Conservation (phyloP, 129 eudicot species). For the Scalesia atractyloides region DNA sequence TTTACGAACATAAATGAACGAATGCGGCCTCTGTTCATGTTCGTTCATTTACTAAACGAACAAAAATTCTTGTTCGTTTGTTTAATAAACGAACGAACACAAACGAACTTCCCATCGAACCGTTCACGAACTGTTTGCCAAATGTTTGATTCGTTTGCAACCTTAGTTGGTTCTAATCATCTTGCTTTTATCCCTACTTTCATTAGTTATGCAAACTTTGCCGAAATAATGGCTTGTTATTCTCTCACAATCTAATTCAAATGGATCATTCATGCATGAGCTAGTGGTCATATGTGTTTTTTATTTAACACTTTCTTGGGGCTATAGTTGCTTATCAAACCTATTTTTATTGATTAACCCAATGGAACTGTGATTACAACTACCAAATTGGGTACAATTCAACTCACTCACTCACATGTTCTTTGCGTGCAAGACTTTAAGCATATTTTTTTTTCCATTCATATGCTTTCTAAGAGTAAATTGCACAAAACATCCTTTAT, state of each 20-base stretch:
- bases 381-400: background rate
- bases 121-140: no score
- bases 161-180: no score
- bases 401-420: background rate
- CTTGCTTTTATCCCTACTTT: no score
- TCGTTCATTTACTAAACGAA: no score
- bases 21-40: no score
- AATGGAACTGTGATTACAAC: background rate
- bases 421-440: background rate
- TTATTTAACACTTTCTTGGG: background rate
- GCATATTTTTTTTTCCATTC: background rate
- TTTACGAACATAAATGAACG: no score
- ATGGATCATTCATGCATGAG: background rate
- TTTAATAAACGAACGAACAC: no score
- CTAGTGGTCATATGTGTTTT: constrained; percentile 9
- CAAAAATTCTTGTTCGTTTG: no score
- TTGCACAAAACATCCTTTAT: no score
- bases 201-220: no score
- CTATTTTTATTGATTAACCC: background rate
- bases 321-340: background rate
- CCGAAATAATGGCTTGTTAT: background rate
- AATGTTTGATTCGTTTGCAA: no score
- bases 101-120: no score
- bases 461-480: background rate
- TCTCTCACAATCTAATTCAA: background rate